phyloP scores from a whole-genome alignment of 192 early-diverging fungal species.

The Podila minutissima region DNA sequence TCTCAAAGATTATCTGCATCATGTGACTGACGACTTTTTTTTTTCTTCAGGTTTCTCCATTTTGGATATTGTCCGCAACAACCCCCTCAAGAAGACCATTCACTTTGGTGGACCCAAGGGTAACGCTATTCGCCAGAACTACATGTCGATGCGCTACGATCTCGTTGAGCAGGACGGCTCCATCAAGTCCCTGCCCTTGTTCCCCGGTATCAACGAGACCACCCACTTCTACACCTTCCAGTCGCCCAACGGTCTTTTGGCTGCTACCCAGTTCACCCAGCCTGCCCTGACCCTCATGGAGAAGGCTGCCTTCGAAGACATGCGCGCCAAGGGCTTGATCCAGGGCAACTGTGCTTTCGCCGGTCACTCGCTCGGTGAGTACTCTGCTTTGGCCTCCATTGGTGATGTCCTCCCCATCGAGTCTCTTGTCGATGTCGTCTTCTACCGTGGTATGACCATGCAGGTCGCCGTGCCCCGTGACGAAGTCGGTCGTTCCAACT shows the following conservation, averaged over 20 bases:
- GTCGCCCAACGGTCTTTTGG: conserved; percentile 85
- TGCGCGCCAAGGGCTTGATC: conserved; percentile 88
- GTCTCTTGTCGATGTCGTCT: conserved; percentile 88
- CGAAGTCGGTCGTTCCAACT: conserved; percentile 80
- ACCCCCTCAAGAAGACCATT: conserved; percentile 85
- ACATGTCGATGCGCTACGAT: conserved; percentile 94
- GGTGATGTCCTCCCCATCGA: conserved; percentile 89
- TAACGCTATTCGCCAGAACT: conserved; percentile 81
- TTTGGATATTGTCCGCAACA: conserved; percentile 88
- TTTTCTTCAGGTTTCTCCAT: conserved; percentile 75
- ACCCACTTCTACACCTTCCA: conserved; percentile 85
- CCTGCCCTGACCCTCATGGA: conserved; percentile 91
- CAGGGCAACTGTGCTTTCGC: conserved; percentile 86
- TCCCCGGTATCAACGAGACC: conserved; percentile 83
- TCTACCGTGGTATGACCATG: conserved; percentile 99
- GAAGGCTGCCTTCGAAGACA: conserved; percentile 90
- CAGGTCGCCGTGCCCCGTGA: conserved; percentile 92
- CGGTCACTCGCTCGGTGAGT: conserved; percentile 97
- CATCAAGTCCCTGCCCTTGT: conserved; percentile 82
- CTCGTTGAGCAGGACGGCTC: conserved; percentile 78
- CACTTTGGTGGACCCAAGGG: conserved; percentile 92
- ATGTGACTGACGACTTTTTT: background rate
- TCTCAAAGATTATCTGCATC: background rate
- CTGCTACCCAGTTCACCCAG: conserved; percentile 97
- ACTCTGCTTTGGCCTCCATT: conserved; percentile 89